These are phyloP conservation scores for Russula sp. DNA, from an alignment of 768 basidiomycete species.

Conservation along the genomic window DNA sequence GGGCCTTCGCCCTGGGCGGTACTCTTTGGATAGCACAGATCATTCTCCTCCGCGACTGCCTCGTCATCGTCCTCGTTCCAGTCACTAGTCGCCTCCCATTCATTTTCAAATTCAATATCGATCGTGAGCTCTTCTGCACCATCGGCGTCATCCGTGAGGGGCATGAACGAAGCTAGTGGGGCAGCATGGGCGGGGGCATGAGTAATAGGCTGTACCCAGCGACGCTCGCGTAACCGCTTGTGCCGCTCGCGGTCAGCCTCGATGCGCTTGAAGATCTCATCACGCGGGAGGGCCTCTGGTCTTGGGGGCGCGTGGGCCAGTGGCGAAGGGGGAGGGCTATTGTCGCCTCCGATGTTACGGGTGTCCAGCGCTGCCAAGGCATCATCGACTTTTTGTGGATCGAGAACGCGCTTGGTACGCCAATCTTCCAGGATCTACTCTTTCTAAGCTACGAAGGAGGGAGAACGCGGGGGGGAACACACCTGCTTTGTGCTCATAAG, in stretches of 20 bases:
- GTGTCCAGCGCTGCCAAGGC: slow-evolving; percentile 50
- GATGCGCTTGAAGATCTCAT: slow-evolving; percentile 79
- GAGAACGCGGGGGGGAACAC: slow-evolving; percentile 18
- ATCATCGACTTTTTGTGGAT: slow-evolving; percentile 71
- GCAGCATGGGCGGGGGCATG: slow-evolving; percentile 41
- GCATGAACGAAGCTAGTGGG: slow-evolving; percentile 55
- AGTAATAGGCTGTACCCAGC: slow-evolving; percentile 82
- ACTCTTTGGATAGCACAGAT: slow-evolving; percentile 58
- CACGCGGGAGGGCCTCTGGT: slow-evolving; percentile 32
- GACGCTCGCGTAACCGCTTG: slow-evolving; percentile 82
- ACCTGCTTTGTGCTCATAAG: slow-evolving; percentile 85
- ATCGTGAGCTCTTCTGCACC: slow-evolving; percentile 56
- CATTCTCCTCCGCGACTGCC: slow-evolving; percentile 63
- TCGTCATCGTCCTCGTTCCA: slow-evolving; percentile 90
- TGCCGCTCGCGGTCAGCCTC: slow-evolving; percentile 92
- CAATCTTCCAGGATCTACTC: slow-evolving; percentile 85
- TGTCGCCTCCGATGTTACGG: slow-evolving; percentile 34
- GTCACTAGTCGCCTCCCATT: slow-evolving; percentile 85
- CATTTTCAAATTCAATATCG: slow-evolving; percentile 85
- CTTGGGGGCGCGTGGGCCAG: slow-evolving; percentile 22
- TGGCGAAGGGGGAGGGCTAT: slow-evolving; percentile 23
- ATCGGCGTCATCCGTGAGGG: slow-evolving; percentile 45
- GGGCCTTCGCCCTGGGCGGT: slow-evolving; percentile 30
- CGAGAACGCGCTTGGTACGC: slow-evolving; percentile 78
- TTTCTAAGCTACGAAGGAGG: background rate